Evolutionary conservation across 768 basidiomycete species (phyloP), one percentile per base, ranked within the genome.

Genomic region (Gymnopilus dilepis): DNA sequence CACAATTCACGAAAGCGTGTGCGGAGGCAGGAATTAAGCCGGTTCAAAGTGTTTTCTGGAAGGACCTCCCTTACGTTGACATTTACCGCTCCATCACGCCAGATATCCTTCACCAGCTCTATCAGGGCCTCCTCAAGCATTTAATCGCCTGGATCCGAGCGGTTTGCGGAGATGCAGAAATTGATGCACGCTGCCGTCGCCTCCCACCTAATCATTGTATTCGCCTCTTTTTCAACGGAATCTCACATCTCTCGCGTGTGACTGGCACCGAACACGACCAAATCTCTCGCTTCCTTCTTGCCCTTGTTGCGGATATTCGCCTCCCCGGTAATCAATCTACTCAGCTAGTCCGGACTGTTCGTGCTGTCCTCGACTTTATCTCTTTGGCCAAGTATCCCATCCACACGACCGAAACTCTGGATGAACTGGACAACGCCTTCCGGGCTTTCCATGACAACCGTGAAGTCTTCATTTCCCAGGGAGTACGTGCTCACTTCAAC

Each of bases 101-200:
- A 0, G 78, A 84, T 62, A 62, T 82, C 22, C 74, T 85, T 0
- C 82, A 85, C 61, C 80, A 84, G 61, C 60, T 84, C 0, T 77
- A 81, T 59, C 81, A 85, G 63, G 83, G 83, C 0, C 59, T 82
- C 2, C 69, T 84, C 66, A 81, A 80, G 55, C 80, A 82, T 56
- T 54, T 81, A 0, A 67, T 80, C 1, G 48, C 50, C 0, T 84
- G 81, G 82, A 59, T 71, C 15, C 58, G 65, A 8, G 19, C 45
- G 45, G 67, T 66, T 2, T 65, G 66, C 40, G 69, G 67, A 12
- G 62, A 62, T 1, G 62, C 67, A 2, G 78, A 79, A 54, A 63
- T 83, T 41, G 82, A 84, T 65, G 65, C 65, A 0, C 72, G 77
- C 0, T 77, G 76, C 60, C 66, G 68, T 9, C 55, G 65, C 2